These are phyloP conservation scores for Colletotrichum trifolii DNA, from an alignment of 2,329 filamentous ascomycete genomes.

Conservation along the genomic window DNA sequence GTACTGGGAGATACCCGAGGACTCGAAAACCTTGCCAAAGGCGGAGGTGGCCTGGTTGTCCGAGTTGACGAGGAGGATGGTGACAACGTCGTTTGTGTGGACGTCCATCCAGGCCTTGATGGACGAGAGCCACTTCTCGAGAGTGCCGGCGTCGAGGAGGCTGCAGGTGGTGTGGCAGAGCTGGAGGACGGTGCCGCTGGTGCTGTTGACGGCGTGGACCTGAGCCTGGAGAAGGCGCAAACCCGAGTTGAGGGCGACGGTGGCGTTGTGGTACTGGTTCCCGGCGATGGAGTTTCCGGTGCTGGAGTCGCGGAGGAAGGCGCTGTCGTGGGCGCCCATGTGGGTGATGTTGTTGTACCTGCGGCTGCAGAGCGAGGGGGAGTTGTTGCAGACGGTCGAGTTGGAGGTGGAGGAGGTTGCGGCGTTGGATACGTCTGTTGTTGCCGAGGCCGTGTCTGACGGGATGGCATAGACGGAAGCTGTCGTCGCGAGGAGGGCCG, in stretches of 20 bases:
- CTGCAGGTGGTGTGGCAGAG: slow-evolving; percentile 78
- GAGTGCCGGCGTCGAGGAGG: slow-evolving; percentile 75
- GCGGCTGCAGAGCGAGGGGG: slow-evolving; percentile 75
- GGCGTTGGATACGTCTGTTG: slow-evolving; percentile 32
- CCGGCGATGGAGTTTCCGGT: slow-evolving; percentile 72
- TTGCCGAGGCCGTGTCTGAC: slow-evolving; percentile 35
- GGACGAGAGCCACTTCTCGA: slow-evolving; percentile 71
- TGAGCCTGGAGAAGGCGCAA: slow-evolving; percentile 78
- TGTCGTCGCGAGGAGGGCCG: slow-evolving; percentile 40
- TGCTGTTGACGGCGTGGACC: slow-evolving; percentile 70
- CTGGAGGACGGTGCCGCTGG: slow-evolving; percentile 56
- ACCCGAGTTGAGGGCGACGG: slow-evolving; percentile 75
- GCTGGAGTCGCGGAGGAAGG: slow-evolving; percentile 74
- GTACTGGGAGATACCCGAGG: slow-evolving; percentile 69
- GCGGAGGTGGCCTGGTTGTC: slow-evolving; percentile 66
- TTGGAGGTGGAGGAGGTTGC: slow-evolving; percentile 42
- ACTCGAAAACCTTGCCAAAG: slow-evolving; percentile 65
- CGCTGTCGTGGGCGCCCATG: slow-evolving; percentile 80
- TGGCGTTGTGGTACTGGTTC: slow-evolving; percentile 81
- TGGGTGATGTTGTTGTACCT: slow-evolving; percentile 82
- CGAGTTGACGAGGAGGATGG: slow-evolving; percentile 78
- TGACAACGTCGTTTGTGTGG: slow-evolving; percentile 81
- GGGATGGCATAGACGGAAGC: slow-evolving; percentile 30
- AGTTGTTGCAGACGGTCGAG: slow-evolving; percentile 80
- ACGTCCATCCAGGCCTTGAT: slow-evolving; percentile 76